phyloP scores from a whole-genome alignment of 164 flowering plant species.

The Macadamia integrifolia region DNA sequence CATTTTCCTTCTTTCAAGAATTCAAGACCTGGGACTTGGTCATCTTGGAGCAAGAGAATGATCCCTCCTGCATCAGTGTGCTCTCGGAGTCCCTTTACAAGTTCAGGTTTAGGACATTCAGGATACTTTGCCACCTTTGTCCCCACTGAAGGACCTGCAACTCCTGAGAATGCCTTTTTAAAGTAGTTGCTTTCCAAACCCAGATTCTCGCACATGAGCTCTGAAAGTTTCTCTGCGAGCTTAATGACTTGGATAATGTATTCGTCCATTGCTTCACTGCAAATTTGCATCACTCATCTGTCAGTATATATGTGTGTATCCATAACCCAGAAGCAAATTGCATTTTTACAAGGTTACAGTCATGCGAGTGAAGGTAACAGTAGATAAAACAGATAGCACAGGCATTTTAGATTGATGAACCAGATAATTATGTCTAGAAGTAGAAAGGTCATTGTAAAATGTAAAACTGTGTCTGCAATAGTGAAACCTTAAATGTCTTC shows the following conservation, averaged over 20 bases:
- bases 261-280: conserved; percentile 54
- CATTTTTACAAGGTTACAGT: no score
- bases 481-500: no score
- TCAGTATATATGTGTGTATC: neutral
- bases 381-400: no score
- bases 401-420: neutral
- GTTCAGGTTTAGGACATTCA: conserved; percentile 55
- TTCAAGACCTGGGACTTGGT: conserved; percentile 68
- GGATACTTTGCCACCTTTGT: conserved; percentile 83
- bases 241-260: conserved; percentile 45
- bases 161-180: conserved; percentile 53
- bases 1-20: conserved; percentile 66
- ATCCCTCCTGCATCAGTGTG: conserved; percentile 92
- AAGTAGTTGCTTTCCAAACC: conserved; percentile 58
- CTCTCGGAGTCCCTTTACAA: conserved; percentile 67
- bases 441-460: neutral
- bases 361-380: no score
- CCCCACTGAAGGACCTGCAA: conserved; percentile 53
- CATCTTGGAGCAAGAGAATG: conserved; percentile 81
- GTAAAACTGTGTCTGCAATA: no score
- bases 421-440: neutral
- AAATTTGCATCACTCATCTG: conserved; percentile 6
- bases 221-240: conserved; percentile 60
- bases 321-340: no score
- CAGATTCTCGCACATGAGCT: conserved; percentile 71